Evolutionary conservation across 129 eudicot species (phyloP).

Genomic region (Ambrosia artemisiifolia): DNA sequence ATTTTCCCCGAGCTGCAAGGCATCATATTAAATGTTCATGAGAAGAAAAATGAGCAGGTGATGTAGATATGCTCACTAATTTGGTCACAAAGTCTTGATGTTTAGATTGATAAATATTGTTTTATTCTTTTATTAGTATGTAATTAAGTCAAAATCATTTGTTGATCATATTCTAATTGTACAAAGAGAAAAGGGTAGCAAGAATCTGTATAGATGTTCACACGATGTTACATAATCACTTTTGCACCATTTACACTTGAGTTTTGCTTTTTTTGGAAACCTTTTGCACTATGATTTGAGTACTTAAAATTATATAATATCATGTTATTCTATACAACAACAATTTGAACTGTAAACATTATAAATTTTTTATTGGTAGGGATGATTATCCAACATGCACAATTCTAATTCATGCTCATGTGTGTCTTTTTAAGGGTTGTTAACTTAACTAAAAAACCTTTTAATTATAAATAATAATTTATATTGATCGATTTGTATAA

Average conservation of each 20-base stretch:
- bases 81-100: conserved; percentile 15
- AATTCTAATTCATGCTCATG: no score
- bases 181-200: conserved; percentile 11
- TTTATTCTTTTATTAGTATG: neutral
- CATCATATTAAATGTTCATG: conserved; percentile 57
- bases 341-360: no score
- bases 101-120: neutral
- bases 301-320: no score
- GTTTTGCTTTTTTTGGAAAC: neutral
- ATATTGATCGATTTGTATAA: no score
- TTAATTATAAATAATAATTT: no score
- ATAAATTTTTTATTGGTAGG: no score
- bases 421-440: no score
- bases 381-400: no score
- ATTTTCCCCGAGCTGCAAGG: conserved; percentile 83
- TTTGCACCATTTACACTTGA: neutral
- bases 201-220: conserved; percentile 19
- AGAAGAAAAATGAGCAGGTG: conserved; percentile 23
- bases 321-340: no score
- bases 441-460: no score
- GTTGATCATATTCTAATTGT: conserved; percentile 18
- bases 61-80: conserved; percentile 6
- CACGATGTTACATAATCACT: neutral
- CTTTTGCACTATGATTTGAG: no score
- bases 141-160: conserved; percentile 11